Conservation (phyloP, 805 yeast genomes). For the Metschnikowia drakensbergensis region DNA sequence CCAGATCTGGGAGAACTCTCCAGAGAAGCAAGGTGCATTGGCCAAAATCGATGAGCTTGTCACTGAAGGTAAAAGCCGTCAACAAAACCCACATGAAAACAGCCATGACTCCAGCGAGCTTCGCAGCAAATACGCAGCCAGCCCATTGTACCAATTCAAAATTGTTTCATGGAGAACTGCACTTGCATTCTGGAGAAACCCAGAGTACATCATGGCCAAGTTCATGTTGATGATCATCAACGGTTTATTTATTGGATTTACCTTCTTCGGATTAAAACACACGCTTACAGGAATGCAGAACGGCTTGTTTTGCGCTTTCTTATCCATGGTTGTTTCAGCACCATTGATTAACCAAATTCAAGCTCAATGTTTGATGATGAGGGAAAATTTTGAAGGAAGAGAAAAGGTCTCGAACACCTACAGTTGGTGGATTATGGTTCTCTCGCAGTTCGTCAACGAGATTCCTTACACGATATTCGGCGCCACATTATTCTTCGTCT, state of each 20-base stretch:
- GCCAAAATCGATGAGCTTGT: conserved; percentile 10
- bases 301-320: conserved; percentile 47
- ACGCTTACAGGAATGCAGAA: conserved; percentile 27
- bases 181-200: conserved; percentile 17
- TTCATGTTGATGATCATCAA: conserved; percentile 35
- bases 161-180: conserved; percentile 11
- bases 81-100: conserved; percentile 3
- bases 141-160: conserved; percentile 7
- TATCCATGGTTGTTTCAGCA: conserved; percentile 55
- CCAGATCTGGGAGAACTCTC: conserved; percentile 14
- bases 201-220: conserved; percentile 17
- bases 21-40: conserved; percentile 9
- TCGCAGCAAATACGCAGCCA: conserved; percentile 10
- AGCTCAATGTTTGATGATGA: conserved; percentile 51
- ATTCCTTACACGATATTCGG: conserved; percentile 49
- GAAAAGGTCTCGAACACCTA: conserved; percentile 69
- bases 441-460: conserved; percentile 54
- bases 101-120: conserved; percentile 6
- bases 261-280: conserved; percentile 25
- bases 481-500: conserved; percentile 32
- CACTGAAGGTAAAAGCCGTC: conserved; percentile 4
- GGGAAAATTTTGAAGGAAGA: conserved; percentile 66
- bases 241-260: conserved; percentile 36
- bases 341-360: conserved; percentile 62
- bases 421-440: conserved; percentile 60